These are phyloP conservation scores for Talaromyces piceae DNA, from an alignment of 2,329 filamentous ascomycete genomes.

Conservation along the genomic window DNA sequence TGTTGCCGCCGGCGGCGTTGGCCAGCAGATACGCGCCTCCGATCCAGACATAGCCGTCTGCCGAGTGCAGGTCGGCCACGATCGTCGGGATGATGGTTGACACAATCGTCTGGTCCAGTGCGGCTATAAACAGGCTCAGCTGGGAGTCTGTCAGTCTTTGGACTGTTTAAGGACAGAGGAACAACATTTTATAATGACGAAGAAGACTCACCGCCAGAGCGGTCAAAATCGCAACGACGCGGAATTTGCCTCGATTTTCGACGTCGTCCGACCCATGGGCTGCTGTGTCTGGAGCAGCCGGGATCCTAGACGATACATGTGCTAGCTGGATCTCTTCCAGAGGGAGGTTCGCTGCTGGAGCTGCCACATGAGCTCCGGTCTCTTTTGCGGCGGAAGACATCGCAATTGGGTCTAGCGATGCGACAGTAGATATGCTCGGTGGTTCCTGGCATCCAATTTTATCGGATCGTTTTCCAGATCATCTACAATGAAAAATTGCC, in stretches of 20 bases:
- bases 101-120: constrained; percentile 47
- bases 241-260: not conserved
- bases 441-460: not conserved
- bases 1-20: constrained; percentile 57
- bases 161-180: not conserved
- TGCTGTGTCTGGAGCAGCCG: not conserved
- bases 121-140: constrained; percentile 27
- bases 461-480: not conserved
- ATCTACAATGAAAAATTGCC: not conserved
- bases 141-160: constrained; percentile 7
- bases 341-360: not conserved
- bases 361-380: not conserved
- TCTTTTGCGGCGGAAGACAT: not conserved
- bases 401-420: not conserved
- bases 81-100: constrained; percentile 57
- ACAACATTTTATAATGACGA: too few relatives aligned
- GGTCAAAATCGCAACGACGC: constrained; percentile 5
- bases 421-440: not conserved
- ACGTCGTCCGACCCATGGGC: not conserved
- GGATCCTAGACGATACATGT: constrained; percentile 21
- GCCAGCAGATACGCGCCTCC: constrained; percentile 66
- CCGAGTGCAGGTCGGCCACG: constrained; percentile 54
- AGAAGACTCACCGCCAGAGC: constrained; percentile 4
- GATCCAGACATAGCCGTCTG: constrained; percentile 69
- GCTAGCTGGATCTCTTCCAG: constrained; percentile 9